Percentiles rank a stretch among this genome's conserved stretches.
Conservation (phyloP, 345 rosid species). For the Pistacia atlantica region DNA sequence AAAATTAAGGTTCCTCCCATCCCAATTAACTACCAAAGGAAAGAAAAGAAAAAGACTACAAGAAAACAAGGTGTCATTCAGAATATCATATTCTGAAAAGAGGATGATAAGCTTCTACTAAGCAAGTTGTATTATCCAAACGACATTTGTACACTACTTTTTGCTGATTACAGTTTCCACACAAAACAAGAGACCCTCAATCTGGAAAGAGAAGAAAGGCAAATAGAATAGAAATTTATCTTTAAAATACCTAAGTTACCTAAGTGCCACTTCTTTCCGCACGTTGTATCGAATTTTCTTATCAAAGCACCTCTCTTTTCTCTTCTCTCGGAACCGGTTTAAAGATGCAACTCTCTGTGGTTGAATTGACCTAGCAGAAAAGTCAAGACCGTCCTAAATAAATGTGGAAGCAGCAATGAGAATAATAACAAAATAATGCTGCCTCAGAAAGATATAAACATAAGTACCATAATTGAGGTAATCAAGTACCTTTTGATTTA, state of each 20-base stretch:
- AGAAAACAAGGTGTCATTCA: no score
- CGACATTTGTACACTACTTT: no score
- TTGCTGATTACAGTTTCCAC: no score
- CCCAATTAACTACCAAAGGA: no score
- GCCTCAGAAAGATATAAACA: background rate
- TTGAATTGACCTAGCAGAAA: slow-evolving; percentile 32
- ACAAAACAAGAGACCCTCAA: background rate
- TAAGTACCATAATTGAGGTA: background rate
- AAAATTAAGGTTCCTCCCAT: no score
- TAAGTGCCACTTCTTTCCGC: slow-evolving; percentile 49
- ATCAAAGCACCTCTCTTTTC: slow-evolving; percentile 50
- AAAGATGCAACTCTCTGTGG: slow-evolving; percentile 48
- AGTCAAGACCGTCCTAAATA: slow-evolving; percentile 37
- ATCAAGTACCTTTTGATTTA: slow-evolving; percentile 26
- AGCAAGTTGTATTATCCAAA: no score
- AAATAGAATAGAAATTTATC: background rate
- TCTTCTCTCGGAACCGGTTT: slow-evolving; percentile 44
- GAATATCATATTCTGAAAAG: no score
- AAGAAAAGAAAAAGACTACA: no score
- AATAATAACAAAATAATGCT: background rate
- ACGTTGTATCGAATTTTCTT: slow-evolving; percentile 48
- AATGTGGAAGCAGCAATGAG: background rate
- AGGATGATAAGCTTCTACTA: no score
- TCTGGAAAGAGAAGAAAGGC: background rate
- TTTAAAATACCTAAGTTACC: slow-evolving; percentile 40